Base-by-base conservation (phyloP, 1,284 basidiomycete genomes). In the Austroboletus niveus region DNA sequence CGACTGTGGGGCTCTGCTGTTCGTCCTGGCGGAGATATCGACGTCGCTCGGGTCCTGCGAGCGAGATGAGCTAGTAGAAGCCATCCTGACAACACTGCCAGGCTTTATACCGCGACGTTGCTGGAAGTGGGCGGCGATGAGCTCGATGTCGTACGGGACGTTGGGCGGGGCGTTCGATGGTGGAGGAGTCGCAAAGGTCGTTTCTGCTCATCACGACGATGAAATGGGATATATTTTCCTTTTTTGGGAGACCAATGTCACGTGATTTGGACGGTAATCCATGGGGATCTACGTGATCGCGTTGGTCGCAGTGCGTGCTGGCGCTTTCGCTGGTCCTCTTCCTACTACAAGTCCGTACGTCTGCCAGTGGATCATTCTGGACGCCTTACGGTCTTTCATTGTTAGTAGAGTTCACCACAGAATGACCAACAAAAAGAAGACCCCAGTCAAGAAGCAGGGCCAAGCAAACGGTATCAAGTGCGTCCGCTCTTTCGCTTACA, bases 361-460 rank as follows among this genome's bases (percentile, higher is more conserved):
- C 41, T 22, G 12, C 24, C 8, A 35, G 10, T n/a, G n/a, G 22
- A 38, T 8, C 48, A 50, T 41, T 51, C 55, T 63, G 58, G 49
- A 50, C 44, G 22, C 45, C 46, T 36, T 62, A 32, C 42, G 42
- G 42, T 30, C 44, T 1, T 48, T 56, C 8, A 6, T 63, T 42
- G 7, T 44, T 20, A 15, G 43, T 6, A 57, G 44, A 45, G n/a
- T 45, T 31, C 36, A 36, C 11, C 38, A 49, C 10, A 59, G 45
- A 51, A 75, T 75, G 73, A 62, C 65, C 5, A 70, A 69, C 58
- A 75, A 74, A 58, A 73, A 74, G 58, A 71, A 60, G 46, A 62
- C 68, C 9, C 60, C 60, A 35, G 55, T 61, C 2, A 69, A 61
- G 57, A 73, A 69, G 53, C 62, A 62, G 47, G 49, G 65, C 10